Conservation (phyloP, 257 asterid species). For the Anisodus acutangulus region DNA sequence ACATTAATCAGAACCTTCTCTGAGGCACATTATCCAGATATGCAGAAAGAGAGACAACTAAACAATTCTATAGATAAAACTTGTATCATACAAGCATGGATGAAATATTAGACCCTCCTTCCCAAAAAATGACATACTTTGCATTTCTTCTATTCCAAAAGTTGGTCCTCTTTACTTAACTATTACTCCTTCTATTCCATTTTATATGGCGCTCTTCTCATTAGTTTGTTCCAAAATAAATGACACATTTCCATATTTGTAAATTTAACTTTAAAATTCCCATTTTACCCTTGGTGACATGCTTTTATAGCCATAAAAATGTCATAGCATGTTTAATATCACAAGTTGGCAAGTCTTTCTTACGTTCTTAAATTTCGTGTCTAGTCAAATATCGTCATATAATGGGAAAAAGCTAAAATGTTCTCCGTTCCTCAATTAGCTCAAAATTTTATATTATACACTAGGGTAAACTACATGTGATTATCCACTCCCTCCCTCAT, state of each 20-base stretch:
- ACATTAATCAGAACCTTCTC: neutral
- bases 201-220: neutral
- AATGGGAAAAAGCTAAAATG: neutral
- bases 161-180: neutral
- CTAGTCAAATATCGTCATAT: neutral
- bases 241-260: neutral
- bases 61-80: neutral
- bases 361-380: neutral
- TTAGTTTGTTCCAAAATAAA: neutral
- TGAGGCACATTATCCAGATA: neutral
- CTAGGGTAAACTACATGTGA: neutral
- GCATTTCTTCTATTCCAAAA: neutral
- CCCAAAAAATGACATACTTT: neutral
- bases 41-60: neutral
- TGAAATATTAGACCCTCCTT: neutral
- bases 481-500: neutral
- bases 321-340: neutral
- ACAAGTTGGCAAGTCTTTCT: neutral
- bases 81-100: neutral
- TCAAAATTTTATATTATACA: neutral
- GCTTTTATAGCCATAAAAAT: neutral
- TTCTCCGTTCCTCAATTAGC: neutral
- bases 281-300: neutral
- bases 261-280: neutral
- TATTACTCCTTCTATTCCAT: neutral